Evolutionary conservation across 1,284 basidiomycete genomes (phyloP).

Genomic region (Farysia itapuensis): DNA sequence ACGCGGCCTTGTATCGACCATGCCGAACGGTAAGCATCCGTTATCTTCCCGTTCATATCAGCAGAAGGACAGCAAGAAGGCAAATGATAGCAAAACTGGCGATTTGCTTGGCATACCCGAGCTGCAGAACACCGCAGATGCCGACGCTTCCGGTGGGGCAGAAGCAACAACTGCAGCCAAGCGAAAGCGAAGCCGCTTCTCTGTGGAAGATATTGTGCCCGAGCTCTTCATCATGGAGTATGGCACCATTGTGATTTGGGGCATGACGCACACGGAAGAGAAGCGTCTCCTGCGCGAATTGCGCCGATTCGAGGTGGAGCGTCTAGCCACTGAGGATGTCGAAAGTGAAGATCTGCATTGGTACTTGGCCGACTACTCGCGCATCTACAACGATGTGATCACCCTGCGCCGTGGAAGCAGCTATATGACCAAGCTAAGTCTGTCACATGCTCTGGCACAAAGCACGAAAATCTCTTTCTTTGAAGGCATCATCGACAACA

Average conservation of each 20-base stretch:
- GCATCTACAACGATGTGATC: slow-evolving; percentile 98
- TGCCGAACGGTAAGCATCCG: slow-evolving; percentile 6
- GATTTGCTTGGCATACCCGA: slow-evolving; percentile 57
- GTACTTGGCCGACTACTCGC: slow-evolving; percentile 86
- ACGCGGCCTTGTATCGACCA: slow-evolving; percentile 16
- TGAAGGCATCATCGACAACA: slow-evolving; percentile 86
- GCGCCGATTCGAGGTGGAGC: slow-evolving; percentile 89
- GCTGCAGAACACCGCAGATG: slow-evolving; percentile 2
- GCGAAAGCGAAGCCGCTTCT: slow-evolving; percentile 31
- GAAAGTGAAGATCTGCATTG: slow-evolving; percentile 97
- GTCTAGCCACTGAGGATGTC: slow-evolving; percentile 63
- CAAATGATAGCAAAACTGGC: slow-evolving; percentile 29
- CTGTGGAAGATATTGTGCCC: slow-evolving; percentile 42
- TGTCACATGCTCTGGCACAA: slow-evolving; percentile 92
- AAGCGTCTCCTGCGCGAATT: slow-evolving; percentile 78
- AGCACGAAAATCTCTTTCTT: slow-evolving; percentile 79
- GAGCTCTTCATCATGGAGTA: slow-evolving; percentile 81
- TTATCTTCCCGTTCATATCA: neutral
- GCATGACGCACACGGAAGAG: slow-evolving; percentile 90
- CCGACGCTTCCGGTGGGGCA: slow-evolving; percentile 4
- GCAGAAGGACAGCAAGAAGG: neutral
- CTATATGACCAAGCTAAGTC: slow-evolving; percentile 94
- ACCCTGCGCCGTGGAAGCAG: slow-evolving; percentile 89
- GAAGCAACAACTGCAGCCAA: slow-evolving; percentile 18
- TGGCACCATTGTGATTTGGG: slow-evolving; percentile 93